These are phyloP conservation scores for Aspergillus pseudotamarii DNA, from an alignment of 2,329 filamentous ascomycete species.

Conservation along the genomic window DNA sequence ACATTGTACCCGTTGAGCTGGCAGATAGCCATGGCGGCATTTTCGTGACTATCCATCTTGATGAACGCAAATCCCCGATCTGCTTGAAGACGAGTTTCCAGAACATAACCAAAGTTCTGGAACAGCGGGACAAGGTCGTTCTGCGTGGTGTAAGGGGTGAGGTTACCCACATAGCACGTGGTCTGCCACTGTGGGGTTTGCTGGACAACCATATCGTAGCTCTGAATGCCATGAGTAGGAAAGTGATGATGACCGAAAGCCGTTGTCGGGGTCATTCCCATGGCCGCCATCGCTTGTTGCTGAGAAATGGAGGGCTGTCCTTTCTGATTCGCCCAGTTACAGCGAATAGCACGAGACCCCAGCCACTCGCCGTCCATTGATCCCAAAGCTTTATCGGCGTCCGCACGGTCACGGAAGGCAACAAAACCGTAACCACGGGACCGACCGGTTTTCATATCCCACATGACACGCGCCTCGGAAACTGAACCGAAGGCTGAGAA, in stretches of 20 bases:
- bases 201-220: constrained; percentile 93
- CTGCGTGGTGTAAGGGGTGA: constrained; percentile 96
- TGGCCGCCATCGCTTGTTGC: constrained; percentile 93
- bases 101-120: constrained; percentile 97
- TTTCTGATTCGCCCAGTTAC: constrained; percentile 99
- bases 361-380: constrained; percentile 99
- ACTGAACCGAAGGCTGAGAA: constrained; percentile 96
- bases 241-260: constrained; percentile 98
- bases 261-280: constrained; percentile 97
- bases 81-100: constrained; percentile 96
- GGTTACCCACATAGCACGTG: constrained; percentile 95
- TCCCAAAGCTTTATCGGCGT: constrained; percentile 93
- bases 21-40: constrained; percentile 97
- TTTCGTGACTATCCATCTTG: constrained; percentile 99
- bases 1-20: constrained; percentile 98
- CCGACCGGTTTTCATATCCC: constrained; percentile 99
- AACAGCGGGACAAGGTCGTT: constrained; percentile 97
- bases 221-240: constrained; percentile 93
- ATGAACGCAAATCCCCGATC: constrained; percentile 98
- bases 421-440: constrained; percentile 98
- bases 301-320: constrained; percentile 98
- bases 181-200: constrained; percentile 99
- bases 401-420: constrained; percentile 88
- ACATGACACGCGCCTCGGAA: constrained; percentile 98
- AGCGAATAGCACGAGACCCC: constrained; percentile 94